Conservation (phyloP, 306 rosid genomes). For the Macrotyloma uniflorum region DNA sequence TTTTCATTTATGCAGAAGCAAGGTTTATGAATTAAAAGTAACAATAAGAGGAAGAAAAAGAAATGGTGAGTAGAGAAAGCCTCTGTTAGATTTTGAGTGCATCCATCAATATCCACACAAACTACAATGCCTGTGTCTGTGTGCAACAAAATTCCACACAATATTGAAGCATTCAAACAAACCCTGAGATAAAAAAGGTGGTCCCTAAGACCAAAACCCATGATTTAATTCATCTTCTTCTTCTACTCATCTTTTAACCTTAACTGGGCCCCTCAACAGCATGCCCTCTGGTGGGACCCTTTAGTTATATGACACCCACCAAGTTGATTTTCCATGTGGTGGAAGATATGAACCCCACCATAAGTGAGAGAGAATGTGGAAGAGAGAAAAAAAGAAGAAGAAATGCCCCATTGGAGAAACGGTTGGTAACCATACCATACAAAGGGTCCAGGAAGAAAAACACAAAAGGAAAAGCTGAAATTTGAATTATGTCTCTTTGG, state of each 20-base stretch:
- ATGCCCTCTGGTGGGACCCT: constrained; percentile 67
- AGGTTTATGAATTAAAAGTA: neutral
- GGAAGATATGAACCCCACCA: constrained; percentile 50
- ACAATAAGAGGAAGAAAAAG: neutral
- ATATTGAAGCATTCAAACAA: constrained; percentile 55
- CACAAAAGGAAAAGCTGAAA: constrained; percentile 85
- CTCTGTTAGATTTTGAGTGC: constrained; percentile 36
- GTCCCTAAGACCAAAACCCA: constrained; percentile 59
- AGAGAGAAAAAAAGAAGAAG: neutral
- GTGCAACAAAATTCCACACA: constrained; percentile 42
- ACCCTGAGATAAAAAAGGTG: constrained; percentile 43
- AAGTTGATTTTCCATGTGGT: constrained; percentile 38
- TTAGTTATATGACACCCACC: constrained; percentile 38
- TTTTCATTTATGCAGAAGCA: neutral
- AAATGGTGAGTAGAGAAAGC: neutral
- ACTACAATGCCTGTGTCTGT: constrained; percentile 40
- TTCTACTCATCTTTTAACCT: constrained; percentile 35
- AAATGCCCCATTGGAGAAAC: constrained; percentile 46
- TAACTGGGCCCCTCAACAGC: constrained; percentile 56
- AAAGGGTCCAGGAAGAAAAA: constrained; percentile 42
- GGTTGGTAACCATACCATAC: constrained; percentile 56
- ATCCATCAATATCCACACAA: constrained; percentile 53
- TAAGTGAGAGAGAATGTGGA: constrained; percentile 44
- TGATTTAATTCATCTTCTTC: constrained; percentile 46
- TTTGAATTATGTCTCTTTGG: constrained; percentile 72